Evolutionary conservation across 2,329 filamentous ascomycete genomes (phyloP), one percentile per base, ranked within the genome.

Genomic region (Davidsoniella eucalypti): DNA sequence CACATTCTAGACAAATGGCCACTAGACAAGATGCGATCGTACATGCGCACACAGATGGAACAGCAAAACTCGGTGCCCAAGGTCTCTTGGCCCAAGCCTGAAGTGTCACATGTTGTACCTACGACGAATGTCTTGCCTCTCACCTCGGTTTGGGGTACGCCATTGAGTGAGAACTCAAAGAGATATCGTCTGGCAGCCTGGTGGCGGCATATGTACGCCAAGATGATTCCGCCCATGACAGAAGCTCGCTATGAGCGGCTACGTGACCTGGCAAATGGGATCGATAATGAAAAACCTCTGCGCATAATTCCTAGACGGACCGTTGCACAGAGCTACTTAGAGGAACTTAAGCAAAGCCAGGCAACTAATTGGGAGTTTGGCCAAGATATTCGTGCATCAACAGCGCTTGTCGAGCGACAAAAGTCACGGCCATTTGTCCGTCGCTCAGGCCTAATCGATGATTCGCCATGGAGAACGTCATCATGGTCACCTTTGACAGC

Each of bases 1-100:
- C 44, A 46, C 5, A 65, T 73, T 62, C 63, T 75, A 18, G 65
- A 71, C 14, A 62, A 65, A 25, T 77, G 73, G 73, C 67, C 75
- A 52, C 56, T 64, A 2, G 55, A 58, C 0, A 75, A 71, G 57
- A 57, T 78, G 16, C 51, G 57, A 3, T 56, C 60, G 2, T 62
- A 73, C 5, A 61, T 70, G 4, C 52, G 52, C 2, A 68, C 68
- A 2, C 73, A 78, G 54, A 55, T 57, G 51, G 36, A 58, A 1
- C 59, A 65, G 3, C 62, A 67, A 6, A 54, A 50, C 2, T 53
- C 57, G 2, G 54, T 56, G 21, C 55, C 55, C 7, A 51, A 52
- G 26, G 55, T 47, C 16, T 53, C 45, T 47, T 70, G 57, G 60
- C 58, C 56, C 26, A 65, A 60, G 39, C 51, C 45, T 3, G 44